Conservation (phyloP, 106 monocot species). For the Chionographis japonica region DNA sequence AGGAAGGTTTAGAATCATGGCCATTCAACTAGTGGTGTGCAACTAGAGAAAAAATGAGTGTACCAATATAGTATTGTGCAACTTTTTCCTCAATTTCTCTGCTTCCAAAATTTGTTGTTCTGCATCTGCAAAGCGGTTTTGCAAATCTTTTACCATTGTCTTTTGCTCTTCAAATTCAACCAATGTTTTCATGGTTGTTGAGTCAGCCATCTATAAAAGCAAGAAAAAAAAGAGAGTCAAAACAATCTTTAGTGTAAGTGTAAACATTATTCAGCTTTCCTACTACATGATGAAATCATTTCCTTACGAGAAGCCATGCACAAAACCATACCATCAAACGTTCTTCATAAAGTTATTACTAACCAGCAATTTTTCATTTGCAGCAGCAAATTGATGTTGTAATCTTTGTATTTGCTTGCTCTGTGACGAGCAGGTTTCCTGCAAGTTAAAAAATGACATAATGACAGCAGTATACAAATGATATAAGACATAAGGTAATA, state of each 20-base stretch:
- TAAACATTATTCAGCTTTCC: too few species aligned
- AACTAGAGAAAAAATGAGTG: background rate
- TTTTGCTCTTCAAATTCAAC: slow-evolving; percentile 49
- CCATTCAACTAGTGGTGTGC: background rate
- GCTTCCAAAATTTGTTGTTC: slow-evolving; percentile 61
- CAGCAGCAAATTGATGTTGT: slow-evolving; percentile 42
- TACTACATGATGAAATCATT: too few species aligned
- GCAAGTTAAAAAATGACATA: slow-evolving; percentile 1
- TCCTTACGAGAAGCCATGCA: too few species aligned
- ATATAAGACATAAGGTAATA: background rate
- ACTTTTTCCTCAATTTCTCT: slow-evolving; percentile 72
- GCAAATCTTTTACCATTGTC: slow-evolving; percentile 35
- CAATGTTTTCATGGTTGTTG: slow-evolving; percentile 41
- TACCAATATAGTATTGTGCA: slow-evolving; percentile 95
- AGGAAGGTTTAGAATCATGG: background rate
- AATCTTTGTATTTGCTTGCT: slow-evolving; percentile 47
- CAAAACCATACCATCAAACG: too few species aligned
- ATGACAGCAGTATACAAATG: background rate
- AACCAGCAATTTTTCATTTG: slow-evolving; percentile 76
- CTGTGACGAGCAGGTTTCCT: slow-evolving; percentile 63
- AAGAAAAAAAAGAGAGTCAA: background rate
- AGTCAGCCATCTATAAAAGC: slow-evolving; percentile 53
- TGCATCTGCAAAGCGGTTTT: slow-evolving; percentile 46
- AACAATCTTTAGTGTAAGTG: background rate
- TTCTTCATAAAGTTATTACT: background rate